Evolutionary conservation across 1,139 yeast species (phyloP).

Genomic region (Eremothecium cymbalariae): DNA sequence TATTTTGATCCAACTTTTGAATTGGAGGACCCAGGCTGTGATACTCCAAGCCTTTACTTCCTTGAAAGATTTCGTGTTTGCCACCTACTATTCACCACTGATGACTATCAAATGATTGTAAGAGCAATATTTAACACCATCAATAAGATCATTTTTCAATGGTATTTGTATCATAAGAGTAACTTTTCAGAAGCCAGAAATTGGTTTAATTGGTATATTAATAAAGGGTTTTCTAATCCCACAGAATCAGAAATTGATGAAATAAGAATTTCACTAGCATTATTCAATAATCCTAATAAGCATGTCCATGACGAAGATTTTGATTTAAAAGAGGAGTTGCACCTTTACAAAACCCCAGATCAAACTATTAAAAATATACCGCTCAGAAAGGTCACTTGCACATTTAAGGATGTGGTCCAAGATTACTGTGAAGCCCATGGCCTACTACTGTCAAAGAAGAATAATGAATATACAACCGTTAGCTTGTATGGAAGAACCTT

Average conservation of each 20-base stretch:
- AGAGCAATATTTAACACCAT: slow-evolving; percentile 13
- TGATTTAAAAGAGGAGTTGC: slow-evolving; percentile 11
- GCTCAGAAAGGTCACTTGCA: slow-evolving; percentile 26
- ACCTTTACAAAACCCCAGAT: slow-evolving; percentile 5
- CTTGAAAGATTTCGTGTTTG: slow-evolving; percentile 13
- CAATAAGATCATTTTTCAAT: slow-evolving; percentile 22
- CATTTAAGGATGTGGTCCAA: slow-evolving; percentile 46
- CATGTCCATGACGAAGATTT: slow-evolving; percentile 19
- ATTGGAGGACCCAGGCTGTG: slow-evolving; percentile 15
- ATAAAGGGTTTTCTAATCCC: slow-evolving; percentile 13
- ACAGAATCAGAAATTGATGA: slow-evolving; percentile 11
- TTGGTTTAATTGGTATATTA: slow-evolving; percentile 24
- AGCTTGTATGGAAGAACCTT: slow-evolving; percentile 14
- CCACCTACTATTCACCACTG: slow-evolving; percentile 11
- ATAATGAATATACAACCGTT: slow-evolving; percentile 16
- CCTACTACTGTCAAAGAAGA: slow-evolving; percentile 20
- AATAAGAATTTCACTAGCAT: slow-evolving; percentile 12
- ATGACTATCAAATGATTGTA: slow-evolving; percentile 13
- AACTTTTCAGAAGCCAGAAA: slow-evolving; percentile 14
- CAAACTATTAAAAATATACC: slow-evolving; percentile 26
- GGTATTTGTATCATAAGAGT: slow-evolving; percentile 18
- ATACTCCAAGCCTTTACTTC: slow-evolving; percentile 15
- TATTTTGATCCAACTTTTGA: slow-evolving; percentile 24
- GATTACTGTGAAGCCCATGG: slow-evolving; percentile 33
- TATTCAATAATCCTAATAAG: slow-evolving; percentile 10